Evolutionary conservation across 2,329 filamentous ascomycete species (phyloP).

Genomic region (Nectriaceae sp.): DNA sequence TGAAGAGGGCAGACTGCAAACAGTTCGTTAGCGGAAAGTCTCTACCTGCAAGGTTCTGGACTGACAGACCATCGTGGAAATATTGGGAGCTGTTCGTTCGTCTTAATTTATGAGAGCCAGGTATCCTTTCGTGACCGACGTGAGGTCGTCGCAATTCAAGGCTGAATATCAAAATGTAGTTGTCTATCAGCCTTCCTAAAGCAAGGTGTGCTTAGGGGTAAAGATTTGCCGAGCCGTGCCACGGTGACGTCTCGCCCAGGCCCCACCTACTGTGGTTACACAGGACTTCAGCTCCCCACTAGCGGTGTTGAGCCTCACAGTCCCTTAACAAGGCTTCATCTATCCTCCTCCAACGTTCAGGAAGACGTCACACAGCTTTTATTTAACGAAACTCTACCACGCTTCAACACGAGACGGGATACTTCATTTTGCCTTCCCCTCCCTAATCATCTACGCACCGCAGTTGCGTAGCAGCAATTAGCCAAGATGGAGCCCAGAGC

Average conservation of each 20-base stretch:
- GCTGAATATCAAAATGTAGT: constrained; percentile 8
- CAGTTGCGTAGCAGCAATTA: constrained; percentile 5
- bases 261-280: constrained; percentile 17
- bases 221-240: constrained; percentile 38
- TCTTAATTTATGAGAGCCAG: not conserved
- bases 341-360: too few species aligned
- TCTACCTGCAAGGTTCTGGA: not conserved
- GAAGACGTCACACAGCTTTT: too few species aligned
- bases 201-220: constrained; percentile 37
- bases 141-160: constrained; percentile 14
- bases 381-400: too few species aligned
- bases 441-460: not conserved
- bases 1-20: constrained; percentile 88
- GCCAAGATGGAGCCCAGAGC: constrained; percentile 73
- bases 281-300: constrained; percentile 22
- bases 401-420: too few species aligned
- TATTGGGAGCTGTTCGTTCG: constrained; percentile 2
- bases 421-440: not conserved
- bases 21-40: constrained; percentile 2
- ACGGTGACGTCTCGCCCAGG: constrained; percentile 21
- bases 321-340: too few species aligned
- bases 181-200: constrained; percentile 18
- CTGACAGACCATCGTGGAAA: constrained; percentile 30
- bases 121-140: not conserved
- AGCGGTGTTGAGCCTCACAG: constrained; percentile 16